phyloP scores from a whole-genome alignment of 2,329 filamentous ascomycete species.

The Alternaria longipes region DNA sequence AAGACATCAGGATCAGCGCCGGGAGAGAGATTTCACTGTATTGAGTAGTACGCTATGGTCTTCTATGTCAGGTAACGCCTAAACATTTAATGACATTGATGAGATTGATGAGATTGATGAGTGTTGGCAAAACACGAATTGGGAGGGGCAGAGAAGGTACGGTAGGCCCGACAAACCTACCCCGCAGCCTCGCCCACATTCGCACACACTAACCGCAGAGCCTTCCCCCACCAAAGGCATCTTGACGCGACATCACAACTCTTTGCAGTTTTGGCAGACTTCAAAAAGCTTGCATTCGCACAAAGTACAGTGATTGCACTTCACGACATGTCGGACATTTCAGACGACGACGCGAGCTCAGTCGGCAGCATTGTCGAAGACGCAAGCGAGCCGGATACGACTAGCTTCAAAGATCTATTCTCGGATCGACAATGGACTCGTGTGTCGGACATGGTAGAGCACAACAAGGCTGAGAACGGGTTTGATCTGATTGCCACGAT shows the following conservation, averaged over 20 bases:
- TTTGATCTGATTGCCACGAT: constrained; percentile 41
- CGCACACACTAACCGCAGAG: constrained; percentile 36
- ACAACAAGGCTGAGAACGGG: constrained; percentile 38
- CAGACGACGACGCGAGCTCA: constrained; percentile 44
- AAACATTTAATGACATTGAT: not conserved
- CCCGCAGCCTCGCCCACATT: constrained; percentile 44
- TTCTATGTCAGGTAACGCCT: not conserved
- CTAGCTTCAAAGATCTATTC: constrained; percentile 49
- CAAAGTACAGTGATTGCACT: not conserved
- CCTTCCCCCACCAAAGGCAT: constrained; percentile 28
- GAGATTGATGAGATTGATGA: not conserved
- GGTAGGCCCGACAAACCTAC: constrained; percentile 29
- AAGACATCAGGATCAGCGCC: not conserved
- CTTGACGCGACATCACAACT: constrained; percentile 8
- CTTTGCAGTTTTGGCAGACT: constrained; percentile 4
- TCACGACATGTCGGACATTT: constrained; percentile 38
- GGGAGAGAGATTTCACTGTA: not conserved
- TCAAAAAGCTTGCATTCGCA: not conserved
- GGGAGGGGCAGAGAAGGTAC: constrained; percentile 9
- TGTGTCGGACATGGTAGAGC: constrained; percentile 39
- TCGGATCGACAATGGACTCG: constrained; percentile 44
- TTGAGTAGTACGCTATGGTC: not conserved
- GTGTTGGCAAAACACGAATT: not conserved
- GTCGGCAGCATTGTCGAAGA: constrained; percentile 48
- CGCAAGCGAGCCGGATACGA: constrained; percentile 47